phyloP scores from a whole-genome alignment of 2,329 filamentous ascomycete genomes.

The Dactylellina drechsleri region DNA sequence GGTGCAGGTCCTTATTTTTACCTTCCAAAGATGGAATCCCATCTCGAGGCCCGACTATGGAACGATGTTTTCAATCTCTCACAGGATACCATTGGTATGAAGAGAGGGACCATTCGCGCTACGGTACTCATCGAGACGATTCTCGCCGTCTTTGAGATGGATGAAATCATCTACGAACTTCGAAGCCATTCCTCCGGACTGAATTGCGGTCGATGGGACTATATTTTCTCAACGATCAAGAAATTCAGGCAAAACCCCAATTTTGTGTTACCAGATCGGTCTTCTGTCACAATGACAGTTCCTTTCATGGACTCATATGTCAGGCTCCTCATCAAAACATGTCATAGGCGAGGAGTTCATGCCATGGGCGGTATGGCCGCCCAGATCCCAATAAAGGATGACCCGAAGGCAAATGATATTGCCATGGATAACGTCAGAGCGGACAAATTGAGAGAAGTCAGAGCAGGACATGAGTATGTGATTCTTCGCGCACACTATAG shows the following conservation, averaged over 20 bases:
- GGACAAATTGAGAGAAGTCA: slow-evolving; percentile 95
- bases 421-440: slow-evolving; percentile 93
- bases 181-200: slow-evolving; percentile 94
- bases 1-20: slow-evolving; percentile 97
- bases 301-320: slow-evolving; percentile 99
- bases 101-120: slow-evolving; percentile 88
- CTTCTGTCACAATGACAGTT: slow-evolving; percentile 93
- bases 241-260: slow-evolving; percentile 95
- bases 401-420: slow-evolving; percentile 87
- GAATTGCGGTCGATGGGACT: slow-evolving; percentile 99
- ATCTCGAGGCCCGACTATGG: slow-evolving; percentile 96
- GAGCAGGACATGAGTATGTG: slow-evolving; percentile 85
- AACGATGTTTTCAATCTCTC: slow-evolving; percentile 97
- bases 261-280: slow-evolving; percentile 93
- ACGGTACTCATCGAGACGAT: slow-evolving; percentile 99
- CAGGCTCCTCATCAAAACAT: slow-evolving; percentile 96
- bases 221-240: slow-evolving; percentile 99
- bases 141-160: slow-evolving; percentile 98
- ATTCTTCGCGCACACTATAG: slow-evolving; percentile 6
- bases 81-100: slow-evolving; percentile 91
- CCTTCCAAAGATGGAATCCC: slow-evolving; percentile 96
- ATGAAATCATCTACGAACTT: slow-evolving; percentile 99
- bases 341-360: slow-evolving; percentile 95
- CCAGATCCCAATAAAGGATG: slow-evolving; percentile 98
- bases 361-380: slow-evolving; percentile 99